Conservation (phyloP, 352 stramenopile species). For the Plasmopara muralis region DNA sequence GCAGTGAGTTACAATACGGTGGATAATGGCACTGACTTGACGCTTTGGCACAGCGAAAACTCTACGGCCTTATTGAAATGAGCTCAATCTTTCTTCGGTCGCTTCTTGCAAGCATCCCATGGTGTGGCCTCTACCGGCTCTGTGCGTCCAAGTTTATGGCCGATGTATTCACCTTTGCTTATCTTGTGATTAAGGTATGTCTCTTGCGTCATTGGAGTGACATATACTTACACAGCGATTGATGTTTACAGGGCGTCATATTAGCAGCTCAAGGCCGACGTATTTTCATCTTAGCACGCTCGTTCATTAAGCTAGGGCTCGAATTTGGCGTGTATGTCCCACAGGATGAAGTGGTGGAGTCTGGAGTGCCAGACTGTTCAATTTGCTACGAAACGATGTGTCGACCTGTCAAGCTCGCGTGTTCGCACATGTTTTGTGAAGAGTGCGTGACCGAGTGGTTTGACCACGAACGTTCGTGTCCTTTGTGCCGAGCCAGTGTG, state of each 20-base stretch:
- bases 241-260: constrained; percentile 38
- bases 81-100: constrained; percentile 61
- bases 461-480: constrained; percentile 74
- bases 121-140: constrained; percentile 75
- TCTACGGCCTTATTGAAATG: constrained; percentile 75
- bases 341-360: constrained; percentile 51
- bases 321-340: constrained; percentile 67
- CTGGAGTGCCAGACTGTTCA: constrained; percentile 59
- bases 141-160: constrained; percentile 68
- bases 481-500: constrained; percentile 61
- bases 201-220: neutral
- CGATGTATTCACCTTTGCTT: constrained; percentile 66
- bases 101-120: constrained; percentile 50
- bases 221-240: neutral
- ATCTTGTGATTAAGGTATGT: constrained; percentile 71
- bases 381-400: constrained; percentile 81
- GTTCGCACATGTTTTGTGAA: constrained; percentile 80
- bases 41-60: constrained; percentile 39
- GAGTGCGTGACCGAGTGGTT: constrained; percentile 83
- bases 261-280: constrained; percentile 44
- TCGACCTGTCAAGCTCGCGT: constrained; percentile 62
- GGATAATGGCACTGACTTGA: neutral
- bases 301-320: constrained; percentile 52
- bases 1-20: neutral
- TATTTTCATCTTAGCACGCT: constrained; percentile 44